Conservation (phyloP, 2,329 filamentous ascomycete genomes). For the Raffaelea ambrosiae region DNA sequence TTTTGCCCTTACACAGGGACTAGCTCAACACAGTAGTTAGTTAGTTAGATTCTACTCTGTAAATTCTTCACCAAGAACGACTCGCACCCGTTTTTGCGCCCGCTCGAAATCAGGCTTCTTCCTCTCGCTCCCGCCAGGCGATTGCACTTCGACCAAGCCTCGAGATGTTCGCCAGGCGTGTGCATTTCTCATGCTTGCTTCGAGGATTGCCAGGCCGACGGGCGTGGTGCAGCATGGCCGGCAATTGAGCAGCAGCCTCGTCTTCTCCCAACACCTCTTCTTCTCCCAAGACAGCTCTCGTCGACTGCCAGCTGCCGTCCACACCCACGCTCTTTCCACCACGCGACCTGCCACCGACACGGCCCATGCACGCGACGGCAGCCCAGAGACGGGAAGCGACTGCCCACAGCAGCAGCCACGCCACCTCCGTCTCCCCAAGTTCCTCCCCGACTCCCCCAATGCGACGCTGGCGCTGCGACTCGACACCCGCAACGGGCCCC, state of each 20-base stretch:
- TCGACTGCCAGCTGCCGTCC: too few species aligned
- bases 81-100: too few species aligned
- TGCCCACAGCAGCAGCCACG: too few species aligned
- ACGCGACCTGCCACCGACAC: too few species aligned
- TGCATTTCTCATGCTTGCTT: slow-evolving; percentile 14
- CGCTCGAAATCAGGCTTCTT: too few species aligned
- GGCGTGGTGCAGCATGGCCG: slow-evolving; percentile 7
- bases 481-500: slow-evolving; percentile 5
- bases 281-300: not conserved
- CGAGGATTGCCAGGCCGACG: slow-evolving; percentile 14
- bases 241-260: not conserved
- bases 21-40: too few species aligned
- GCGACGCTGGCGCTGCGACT: slow-evolving; percentile 11
- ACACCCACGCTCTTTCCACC: too few species aligned
- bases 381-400: too few species aligned
- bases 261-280: not conserved
- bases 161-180: slow-evolving; percentile 15
- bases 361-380: too few species aligned
- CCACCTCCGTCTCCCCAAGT: slow-evolving; percentile 8
- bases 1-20: not conserved
- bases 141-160: not conserved
- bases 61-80: too few species aligned
- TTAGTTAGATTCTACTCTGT: too few species aligned
- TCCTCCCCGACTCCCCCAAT: slow-evolving; percentile 12
- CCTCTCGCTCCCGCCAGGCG: not conserved